Conservation (phyloP, 169 alveolate species). For the Cryptosporidium felis region DNA sequence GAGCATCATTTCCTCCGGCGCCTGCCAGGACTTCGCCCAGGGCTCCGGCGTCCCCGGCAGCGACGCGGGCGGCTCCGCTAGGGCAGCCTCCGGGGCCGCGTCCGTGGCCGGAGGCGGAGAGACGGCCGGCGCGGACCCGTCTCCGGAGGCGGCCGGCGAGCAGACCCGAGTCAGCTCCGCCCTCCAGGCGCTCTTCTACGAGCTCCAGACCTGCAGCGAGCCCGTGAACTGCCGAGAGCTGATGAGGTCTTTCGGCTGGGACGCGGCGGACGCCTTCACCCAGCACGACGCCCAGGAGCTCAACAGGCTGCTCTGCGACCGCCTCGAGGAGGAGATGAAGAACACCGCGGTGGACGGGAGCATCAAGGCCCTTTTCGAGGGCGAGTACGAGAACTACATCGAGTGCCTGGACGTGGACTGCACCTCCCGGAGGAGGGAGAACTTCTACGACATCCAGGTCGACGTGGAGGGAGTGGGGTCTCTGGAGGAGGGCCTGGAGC, state of each 20-base stretch:
- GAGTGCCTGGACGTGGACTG: constrained; percentile 93
- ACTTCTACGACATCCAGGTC: constrained; percentile 88
- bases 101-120: not conserved
- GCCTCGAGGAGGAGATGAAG: constrained; percentile 95
- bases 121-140: constrained; percentile 71
- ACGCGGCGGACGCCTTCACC: constrained; percentile 92
- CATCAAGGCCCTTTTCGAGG: constrained; percentile 92
- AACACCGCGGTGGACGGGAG: constrained; percentile 95
- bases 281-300: constrained; percentile 98
- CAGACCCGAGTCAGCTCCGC: constrained; percentile 85
- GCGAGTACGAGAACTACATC: constrained; percentile 93
- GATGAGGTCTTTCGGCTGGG: constrained; percentile 96
- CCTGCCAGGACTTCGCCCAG: not conserved
- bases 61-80: not conserved
- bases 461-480: constrained; percentile 91
- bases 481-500: constrained; percentile 89
- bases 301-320: constrained; percentile 90
- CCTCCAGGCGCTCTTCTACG: constrained; percentile 91
- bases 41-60: not conserved
- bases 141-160: constrained; percentile 84
- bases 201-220: constrained; percentile 86
- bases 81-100: constrained; percentile 23
- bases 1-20: constrained; percentile 23
- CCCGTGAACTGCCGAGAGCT: constrained; percentile 90
- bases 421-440: constrained; percentile 84